phyloP scores from a whole-genome alignment of 306 rosid species.

The Prunus mongolica region DNA sequence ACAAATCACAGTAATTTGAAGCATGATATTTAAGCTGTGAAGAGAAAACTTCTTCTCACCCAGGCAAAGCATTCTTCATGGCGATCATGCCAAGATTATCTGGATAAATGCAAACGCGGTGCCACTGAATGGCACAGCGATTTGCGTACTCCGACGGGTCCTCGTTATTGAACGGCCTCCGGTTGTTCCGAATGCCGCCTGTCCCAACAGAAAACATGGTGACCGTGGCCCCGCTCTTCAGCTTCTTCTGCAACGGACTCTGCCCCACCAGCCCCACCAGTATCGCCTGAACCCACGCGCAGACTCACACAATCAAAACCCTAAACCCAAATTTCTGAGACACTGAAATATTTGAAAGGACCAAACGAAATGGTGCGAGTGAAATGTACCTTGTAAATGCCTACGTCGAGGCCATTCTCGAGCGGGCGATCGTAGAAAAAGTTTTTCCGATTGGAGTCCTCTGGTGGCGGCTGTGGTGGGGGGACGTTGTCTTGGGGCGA shows the following conservation, averaged over 20 bases:
- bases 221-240: slow-evolving; percentile 54
- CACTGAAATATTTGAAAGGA: neutral
- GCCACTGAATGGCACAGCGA: slow-evolving; percentile 80
- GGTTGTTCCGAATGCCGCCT: slow-evolving; percentile 83
- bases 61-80: slow-evolving; percentile 45
- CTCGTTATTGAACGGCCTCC: slow-evolving; percentile 74
- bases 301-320: neutral
- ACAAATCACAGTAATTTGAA: neutral
- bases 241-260: slow-evolving; percentile 75
- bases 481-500: slow-evolving; percentile 4
- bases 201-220: slow-evolving; percentile 74
- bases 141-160: slow-evolving; percentile 73
- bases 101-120: slow-evolving; percentile 71
- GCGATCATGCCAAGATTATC: slow-evolving; percentile 48
- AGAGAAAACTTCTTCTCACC: slow-evolving; percentile 38
- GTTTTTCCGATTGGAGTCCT: neutral
- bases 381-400: slow-evolving; percentile 62
- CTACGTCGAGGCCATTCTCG: slow-evolving; percentile 72
- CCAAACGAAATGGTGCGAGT: neutral
- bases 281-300: slow-evolving; percentile 56
- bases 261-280: slow-evolving; percentile 82
- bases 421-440: slow-evolving; percentile 37
- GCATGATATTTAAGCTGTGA: neutral
- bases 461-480: slow-evolving; percentile 22
- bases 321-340: slow-evolving; percentile 7